Evolutionary conservation across 2,329 filamentous ascomycete species (phyloP).

Genomic region (Magnaporthiopsis rhizophila): DNA sequence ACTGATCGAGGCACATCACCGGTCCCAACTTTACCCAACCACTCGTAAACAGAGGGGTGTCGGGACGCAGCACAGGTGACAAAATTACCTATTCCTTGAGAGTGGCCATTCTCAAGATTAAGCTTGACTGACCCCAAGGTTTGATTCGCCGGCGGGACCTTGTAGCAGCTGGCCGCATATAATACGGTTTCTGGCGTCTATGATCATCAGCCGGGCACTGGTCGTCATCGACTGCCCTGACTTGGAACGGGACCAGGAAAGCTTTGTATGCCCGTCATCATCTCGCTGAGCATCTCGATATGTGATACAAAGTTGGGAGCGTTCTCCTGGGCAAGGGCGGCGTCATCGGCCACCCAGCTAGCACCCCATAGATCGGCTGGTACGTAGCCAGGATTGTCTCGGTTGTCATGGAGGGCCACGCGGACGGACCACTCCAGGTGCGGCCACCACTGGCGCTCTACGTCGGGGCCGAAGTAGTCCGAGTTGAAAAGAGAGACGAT

Average conservation of each 20-base stretch:
- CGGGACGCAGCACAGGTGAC: too few species aligned
- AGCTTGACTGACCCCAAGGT: too few species aligned
- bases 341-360: constrained; percentile 37
- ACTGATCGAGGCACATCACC: background rate
- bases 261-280: constrained; percentile 19
- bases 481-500: constrained; percentile 51
- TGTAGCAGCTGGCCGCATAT: too few species aligned
- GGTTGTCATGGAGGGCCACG: constrained; percentile 48
- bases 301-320: constrained; percentile 30
- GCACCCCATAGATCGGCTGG: constrained; percentile 50
- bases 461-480: constrained; percentile 34
- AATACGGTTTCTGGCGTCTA: too few species aligned
- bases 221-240: constrained; percentile 2
- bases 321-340: constrained; percentile 22
- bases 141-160: too few species aligned
- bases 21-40: too few species aligned
- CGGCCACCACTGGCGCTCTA: constrained; percentile 45
- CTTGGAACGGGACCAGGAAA: constrained; percentile 6
- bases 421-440: constrained; percentile 54
- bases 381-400: constrained; percentile 38
- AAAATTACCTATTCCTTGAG: too few species aligned
- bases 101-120: too few species aligned
- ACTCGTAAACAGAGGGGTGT: too few species aligned
- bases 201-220: too few species aligned
- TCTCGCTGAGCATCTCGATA: constrained; percentile 37